phyloP scores from a whole-genome alignment of 345 rosid genomes.

The Citrus maxima region DNA sequence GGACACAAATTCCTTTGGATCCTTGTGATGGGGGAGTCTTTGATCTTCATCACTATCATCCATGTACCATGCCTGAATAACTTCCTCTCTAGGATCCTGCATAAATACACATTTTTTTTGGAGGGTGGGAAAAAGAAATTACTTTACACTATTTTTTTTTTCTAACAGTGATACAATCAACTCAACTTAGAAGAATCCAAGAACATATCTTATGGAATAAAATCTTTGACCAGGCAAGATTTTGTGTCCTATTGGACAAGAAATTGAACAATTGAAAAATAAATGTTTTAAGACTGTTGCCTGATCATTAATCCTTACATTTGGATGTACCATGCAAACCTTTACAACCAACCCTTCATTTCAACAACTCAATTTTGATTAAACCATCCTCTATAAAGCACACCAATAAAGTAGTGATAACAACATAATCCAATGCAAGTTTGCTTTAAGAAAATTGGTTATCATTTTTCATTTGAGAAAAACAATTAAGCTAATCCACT shows the following conservation, averaged over 20 bases:
- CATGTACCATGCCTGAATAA: conserved; percentile 93
- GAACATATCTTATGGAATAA: neutral
- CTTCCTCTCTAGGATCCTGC: conserved; percentile 70
- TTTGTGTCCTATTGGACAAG: neutral
- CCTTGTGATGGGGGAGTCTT: conserved; percentile 84
- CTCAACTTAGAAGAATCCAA: neutral
- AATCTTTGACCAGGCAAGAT: neutral
- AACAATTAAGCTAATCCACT: neutral
- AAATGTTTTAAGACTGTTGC: neutral
- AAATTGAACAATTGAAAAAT: neutral
- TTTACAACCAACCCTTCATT: neutral
- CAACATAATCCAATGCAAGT: neutral
- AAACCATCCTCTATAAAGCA: neutral
- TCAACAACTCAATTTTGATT: conserved; percentile 1
- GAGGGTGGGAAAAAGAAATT: too few relatives aligned
- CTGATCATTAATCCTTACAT: neutral
- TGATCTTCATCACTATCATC: conserved; percentile 82
- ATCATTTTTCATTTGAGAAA: neutral
- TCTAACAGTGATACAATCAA: neutral
- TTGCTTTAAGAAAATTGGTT: neutral
- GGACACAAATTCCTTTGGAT: conserved; percentile 77
- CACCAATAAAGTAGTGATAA: neutral
- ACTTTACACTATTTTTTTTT: too few relatives aligned
- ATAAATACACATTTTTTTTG: neutral
- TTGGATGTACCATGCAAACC: neutral